A percentile compares a stretch with the other conserved stretches of the same genome.
Evolutionary conservation across 495 filamentous ascomycete genomes (phyloP).

Genomic region (Thermothielavioides terrestris): DNA sequence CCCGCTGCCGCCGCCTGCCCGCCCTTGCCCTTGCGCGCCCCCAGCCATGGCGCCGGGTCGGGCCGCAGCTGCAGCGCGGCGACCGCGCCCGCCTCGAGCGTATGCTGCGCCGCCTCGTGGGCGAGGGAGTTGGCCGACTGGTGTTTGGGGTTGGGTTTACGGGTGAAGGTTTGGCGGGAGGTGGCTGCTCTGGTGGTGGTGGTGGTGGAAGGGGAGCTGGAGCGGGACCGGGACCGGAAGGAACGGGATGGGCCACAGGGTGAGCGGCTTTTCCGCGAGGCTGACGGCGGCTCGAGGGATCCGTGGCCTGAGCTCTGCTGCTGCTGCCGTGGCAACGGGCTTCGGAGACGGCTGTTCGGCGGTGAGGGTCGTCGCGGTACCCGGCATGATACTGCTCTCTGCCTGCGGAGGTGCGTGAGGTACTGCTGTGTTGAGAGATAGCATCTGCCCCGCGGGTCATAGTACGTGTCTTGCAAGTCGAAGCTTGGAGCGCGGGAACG

Average conservation of each 20-base stretch:
- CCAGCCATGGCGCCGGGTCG: constrained; percentile 21
- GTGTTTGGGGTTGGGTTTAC: not conserved
- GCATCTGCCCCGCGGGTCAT: constrained; percentile 11
- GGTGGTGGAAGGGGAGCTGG: not conserved
- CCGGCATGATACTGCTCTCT: too few relatives aligned
- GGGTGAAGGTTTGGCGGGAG: too few relatives aligned
- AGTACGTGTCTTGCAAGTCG: constrained; percentile 2
- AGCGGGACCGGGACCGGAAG: not conserved
- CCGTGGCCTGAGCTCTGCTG: too few relatives aligned
- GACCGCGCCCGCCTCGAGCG: constrained; percentile 22
- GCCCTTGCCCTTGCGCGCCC: constrained; percentile 22
- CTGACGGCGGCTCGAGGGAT: too few relatives aligned
- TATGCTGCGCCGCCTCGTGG: constrained; percentile 11
- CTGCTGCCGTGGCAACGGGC: too few relatives aligned
- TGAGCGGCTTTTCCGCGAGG: not conserved
- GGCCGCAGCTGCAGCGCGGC: constrained; percentile 21
- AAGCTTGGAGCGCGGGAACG: not conserved
- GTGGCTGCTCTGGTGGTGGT: not conserved
- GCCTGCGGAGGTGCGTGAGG: too few relatives aligned
- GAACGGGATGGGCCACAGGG: too few relatives aligned
- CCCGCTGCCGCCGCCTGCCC: constrained; percentile 21
- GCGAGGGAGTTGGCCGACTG: not conserved
- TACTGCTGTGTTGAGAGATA: not conserved
- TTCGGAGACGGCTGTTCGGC: too few relatives aligned
- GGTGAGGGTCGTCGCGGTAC: too few relatives aligned